Conservation (phyloP, 805 yeast genomes). For the Myxozyma geophila region DNA sequence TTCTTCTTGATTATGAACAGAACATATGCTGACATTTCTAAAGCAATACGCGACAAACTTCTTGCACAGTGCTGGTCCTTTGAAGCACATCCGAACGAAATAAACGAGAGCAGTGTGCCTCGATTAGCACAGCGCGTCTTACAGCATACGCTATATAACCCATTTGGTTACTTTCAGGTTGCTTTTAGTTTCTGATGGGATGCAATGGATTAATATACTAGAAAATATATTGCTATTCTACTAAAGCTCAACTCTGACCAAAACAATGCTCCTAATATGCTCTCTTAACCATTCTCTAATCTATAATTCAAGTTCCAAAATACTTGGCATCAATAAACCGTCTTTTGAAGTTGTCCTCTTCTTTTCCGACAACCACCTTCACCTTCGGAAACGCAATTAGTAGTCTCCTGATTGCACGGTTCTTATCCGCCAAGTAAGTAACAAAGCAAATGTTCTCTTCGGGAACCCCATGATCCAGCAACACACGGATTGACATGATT, state of each 20-base stretch:
- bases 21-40: neutral
- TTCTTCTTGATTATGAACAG: neutral
- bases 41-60: constrained; percentile 35
- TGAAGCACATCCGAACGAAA: constrained; percentile 36
- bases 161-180: neutral
- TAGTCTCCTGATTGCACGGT: constrained; percentile 73
- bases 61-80: constrained; percentile 34
- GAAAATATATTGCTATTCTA: neutral
- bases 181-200: neutral
- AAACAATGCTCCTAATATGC: too few species aligned
- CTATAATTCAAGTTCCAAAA: constrained; percentile 30
- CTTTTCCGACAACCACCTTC: constrained; percentile 68
- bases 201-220: neutral
- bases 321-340: constrained; percentile 36
- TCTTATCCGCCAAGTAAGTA: constrained; percentile 70
- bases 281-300: neutral
- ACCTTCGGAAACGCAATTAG: constrained; percentile 74
- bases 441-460: constrained; percentile 68
- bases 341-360: constrained; percentile 41
- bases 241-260: too few species aligned
- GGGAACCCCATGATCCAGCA: constrained; percentile 76
- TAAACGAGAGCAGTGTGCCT: constrained; percentile 1
- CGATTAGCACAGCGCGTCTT: neutral
- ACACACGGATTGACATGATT: constrained; percentile 89
- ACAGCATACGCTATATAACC: neutral